Percentiles rank a stretch among this genome's conserved stretches.
Evolutionary conservation across 768 basidiomycete species (phyloP).

Genomic region (Naematelia encephala): DNA sequence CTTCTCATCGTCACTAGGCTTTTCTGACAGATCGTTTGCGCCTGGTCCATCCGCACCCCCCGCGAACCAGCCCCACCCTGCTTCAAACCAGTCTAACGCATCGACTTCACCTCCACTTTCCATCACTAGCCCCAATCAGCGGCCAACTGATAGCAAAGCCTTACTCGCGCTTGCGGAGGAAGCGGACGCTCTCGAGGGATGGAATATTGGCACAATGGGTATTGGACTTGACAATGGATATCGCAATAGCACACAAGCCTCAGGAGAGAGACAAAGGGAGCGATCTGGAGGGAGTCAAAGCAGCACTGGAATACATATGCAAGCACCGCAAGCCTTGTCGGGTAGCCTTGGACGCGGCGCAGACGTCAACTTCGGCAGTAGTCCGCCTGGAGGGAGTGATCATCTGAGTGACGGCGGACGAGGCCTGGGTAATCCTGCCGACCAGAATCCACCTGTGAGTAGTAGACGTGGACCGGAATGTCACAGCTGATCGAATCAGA

Average conservation of each 20-base stretch:
- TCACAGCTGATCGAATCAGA: slow-evolving; percentile 53
- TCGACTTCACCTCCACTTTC: slow-evolving; percentile 31
- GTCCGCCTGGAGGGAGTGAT: slow-evolving; percentile 38
- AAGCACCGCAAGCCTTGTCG: slow-evolving; percentile 2
- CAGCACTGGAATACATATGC: slow-evolving; percentile 1
- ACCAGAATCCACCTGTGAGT: slow-evolving; percentile 90
- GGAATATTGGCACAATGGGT: slow-evolving; percentile 30
- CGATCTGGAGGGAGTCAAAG: slow-evolving; percentile 5
- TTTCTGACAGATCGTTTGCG: neutral
- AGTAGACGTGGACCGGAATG: neutral
- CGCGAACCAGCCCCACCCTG: neutral
- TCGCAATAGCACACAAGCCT: neutral
- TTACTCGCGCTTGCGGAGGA: slow-evolving; percentile 48
- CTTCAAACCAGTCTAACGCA: slow-evolving; percentile 10
- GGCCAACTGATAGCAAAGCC: slow-evolving; percentile 44
- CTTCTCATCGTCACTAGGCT: neutral
- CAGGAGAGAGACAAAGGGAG: neutral
- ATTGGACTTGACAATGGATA: slow-evolving; percentile 17
- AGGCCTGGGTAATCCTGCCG: slow-evolving; percentile 54
- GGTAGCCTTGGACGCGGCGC: neutral
- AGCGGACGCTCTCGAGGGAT: slow-evolving; percentile 47
- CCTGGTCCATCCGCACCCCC: neutral
- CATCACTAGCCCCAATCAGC: slow-evolving; percentile 24
- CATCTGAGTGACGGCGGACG: slow-evolving; percentile 26
- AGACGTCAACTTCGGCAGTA: slow-evolving; percentile 16